Conservation (phyloP, 2,329 filamentous ascomycete genomes). For the Nakataea oryzae region DNA sequence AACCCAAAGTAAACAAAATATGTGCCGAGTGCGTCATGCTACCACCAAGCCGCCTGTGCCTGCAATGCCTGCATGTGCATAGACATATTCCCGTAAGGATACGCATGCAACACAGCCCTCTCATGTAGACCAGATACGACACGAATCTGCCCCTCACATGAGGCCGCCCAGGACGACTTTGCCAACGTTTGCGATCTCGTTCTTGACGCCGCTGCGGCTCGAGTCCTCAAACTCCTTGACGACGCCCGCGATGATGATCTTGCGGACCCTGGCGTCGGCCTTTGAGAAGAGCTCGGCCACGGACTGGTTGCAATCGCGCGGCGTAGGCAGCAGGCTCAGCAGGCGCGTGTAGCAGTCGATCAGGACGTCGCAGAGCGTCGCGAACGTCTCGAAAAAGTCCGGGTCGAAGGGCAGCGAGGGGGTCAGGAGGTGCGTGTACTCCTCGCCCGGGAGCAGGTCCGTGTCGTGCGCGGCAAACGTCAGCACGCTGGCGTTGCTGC, state of each 20-base stretch:
- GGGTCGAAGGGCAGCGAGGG: constrained; percentile 90
- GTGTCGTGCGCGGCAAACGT: constrained; percentile 48
- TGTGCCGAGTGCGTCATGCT: background rate
- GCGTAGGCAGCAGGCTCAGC: constrained; percentile 62
- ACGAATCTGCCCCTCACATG: constrained; percentile 35
- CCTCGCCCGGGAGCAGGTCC: constrained; percentile 69
- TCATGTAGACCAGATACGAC: background rate
- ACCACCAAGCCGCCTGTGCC: background rate
- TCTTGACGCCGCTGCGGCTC: constrained; percentile 62
- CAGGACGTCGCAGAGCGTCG: constrained; percentile 87
- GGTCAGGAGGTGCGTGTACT: constrained; percentile 83
- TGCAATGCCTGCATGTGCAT: background rate
- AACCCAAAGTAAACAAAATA: background rate
- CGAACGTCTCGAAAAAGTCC: constrained; percentile 94
- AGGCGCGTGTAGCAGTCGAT: constrained; percentile 86
- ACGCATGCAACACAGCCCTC: background rate
- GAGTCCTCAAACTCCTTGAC: constrained; percentile 91
- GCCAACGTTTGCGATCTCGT: constrained; percentile 74
- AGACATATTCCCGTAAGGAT: background rate
- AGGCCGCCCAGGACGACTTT: constrained; percentile 84
- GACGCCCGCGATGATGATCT: constrained; percentile 77
- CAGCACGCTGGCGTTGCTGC: constrained; percentile 32
- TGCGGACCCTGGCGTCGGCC: constrained; percentile 74
- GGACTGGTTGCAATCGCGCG: constrained; percentile 57
- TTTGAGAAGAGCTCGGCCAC: constrained; percentile 85